A percentile compares a stretch with the other conserved stretches of the same genome.
These are phyloP conservation scores for Fennellomyces sp. DNA, from an alignment of 371 early-diverging fungal species.

Conservation along the genomic window DNA sequence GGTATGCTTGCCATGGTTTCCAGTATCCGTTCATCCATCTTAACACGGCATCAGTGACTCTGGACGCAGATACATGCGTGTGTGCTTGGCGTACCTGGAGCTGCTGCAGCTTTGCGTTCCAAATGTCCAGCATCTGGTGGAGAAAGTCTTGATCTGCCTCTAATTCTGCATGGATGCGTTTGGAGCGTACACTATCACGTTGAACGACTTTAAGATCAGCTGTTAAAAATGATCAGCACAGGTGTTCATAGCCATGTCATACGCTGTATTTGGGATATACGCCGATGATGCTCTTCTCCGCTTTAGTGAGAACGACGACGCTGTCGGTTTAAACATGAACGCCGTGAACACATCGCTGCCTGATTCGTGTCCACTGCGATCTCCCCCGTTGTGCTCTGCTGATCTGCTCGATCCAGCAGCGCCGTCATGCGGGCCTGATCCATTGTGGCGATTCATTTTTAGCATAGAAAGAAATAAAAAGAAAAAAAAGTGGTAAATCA, in stretches of 20 bases:
- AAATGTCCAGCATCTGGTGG: constrained; percentile 5
- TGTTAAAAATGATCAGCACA: not conserved
- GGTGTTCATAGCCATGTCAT: not conserved
- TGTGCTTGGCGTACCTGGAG: constrained; percentile 2
- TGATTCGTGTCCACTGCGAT: no score
- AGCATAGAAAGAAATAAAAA: not conserved
- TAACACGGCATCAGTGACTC: no score
- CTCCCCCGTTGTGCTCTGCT: no score
- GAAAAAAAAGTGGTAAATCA: not conserved
- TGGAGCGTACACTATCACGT: not conserved
- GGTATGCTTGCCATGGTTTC: not conserved
- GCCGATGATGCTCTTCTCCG: not conserved
- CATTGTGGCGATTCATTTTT: no score
- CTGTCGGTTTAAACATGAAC: not conserved
- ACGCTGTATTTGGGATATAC: not conserved
- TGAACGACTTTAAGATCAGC: not conserved
- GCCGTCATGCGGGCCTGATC: no score
- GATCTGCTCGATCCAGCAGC: no score
- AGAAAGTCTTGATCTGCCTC: constrained; percentile 3
- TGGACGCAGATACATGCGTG: no score
- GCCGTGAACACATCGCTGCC: not conserved
- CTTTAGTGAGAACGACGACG: not conserved
- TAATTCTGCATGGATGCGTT: not conserved
- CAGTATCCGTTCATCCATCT: constrained; percentile 5
- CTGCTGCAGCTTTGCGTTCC: not conserved